Conservation (phyloP, 106 monocot species). For the Gastrodia elata region DNA sequence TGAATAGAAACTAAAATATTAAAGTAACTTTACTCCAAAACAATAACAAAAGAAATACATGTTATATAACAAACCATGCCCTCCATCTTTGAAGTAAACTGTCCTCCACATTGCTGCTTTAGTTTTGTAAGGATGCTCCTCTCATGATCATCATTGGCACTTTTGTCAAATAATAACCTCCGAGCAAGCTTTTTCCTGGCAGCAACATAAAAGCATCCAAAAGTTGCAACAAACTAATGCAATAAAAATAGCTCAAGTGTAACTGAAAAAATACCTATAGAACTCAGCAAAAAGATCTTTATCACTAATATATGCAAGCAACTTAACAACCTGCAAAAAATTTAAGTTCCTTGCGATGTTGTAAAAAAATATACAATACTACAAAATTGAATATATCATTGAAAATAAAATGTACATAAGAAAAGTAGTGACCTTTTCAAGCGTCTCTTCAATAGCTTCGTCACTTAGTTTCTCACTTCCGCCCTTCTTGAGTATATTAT, state of each 20-base stretch:
- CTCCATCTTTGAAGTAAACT: constrained; percentile 86
- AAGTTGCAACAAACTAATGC: background rate
- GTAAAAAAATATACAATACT: background rate
- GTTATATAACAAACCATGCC: constrained; percentile 19
- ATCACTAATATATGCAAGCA: constrained; percentile 63
- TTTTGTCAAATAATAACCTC: constrained; percentile 65
- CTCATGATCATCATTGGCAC: constrained; percentile 79
- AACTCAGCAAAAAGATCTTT: constrained; percentile 71
- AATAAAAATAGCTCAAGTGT: background rate
- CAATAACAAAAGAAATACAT: constrained; percentile 2
- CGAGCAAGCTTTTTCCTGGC: constrained; percentile 70
- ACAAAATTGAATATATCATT: background rate
- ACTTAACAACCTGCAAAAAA: constrained; percentile 42
- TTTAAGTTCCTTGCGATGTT: background rate
- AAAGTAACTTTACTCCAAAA: constrained; percentile 1
- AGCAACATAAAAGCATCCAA: background rate
- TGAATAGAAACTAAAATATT: constrained; percentile 14
- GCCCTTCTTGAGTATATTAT: constrained; percentile 72
- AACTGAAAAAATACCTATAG: constrained; percentile 31
- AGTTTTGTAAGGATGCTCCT: constrained; percentile 69
- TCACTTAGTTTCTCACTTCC: constrained; percentile 73
- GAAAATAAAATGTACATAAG: background rate
- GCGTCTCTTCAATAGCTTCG: constrained; percentile 72
- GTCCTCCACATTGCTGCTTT: constrained; percentile 79
- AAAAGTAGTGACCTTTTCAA: constrained; percentile 41